Base-by-base conservation (phyloP, 1,284 basidiomycete genomes). In the Volvariella volvacea region DNA sequence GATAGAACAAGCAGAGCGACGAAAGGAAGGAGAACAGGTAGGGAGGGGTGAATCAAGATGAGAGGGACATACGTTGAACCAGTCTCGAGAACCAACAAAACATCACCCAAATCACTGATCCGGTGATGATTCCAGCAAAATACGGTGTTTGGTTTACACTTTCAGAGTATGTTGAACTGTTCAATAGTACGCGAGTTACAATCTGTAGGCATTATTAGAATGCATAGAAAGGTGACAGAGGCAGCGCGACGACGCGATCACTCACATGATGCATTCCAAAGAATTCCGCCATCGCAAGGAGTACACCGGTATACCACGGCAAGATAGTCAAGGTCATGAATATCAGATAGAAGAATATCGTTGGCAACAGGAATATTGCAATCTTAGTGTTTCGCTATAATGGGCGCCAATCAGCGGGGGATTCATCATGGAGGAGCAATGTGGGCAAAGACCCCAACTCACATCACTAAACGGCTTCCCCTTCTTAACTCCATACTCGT, bases 201-300 rank as follows among this genome's bases (percentile, higher is more conserved):
- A 91, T 76, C 84, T 89, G 49, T 16, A n/a, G n/a, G n/a, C n/a
- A n/a, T n/a, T n/a, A n/a, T n/a, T n/a, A n/a, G n/a, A n/a, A n/a
- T n/a, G n/a, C n/a, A n/a, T n/a, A n/a, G n/a, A n/a, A 31, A 31
- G n/a, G 9, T 9, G n/a, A 31, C 30, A 31, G 9, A n/a, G 30
- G 9, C 30, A 31, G n/a, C n/a, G 48, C 48, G 22, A 49, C 51
- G 28, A 28, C 12, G 31, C 10, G 25, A 21, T 33, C 4, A 70
- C 84, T 50, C 63, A 93, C 86, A 59, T 97, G 87, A 59, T 97
- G 93, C 86, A 95, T 91, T 31, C 77, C 86, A 55, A 92, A 92
- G 64, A 94, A 91, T 53, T 91, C 81, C 0, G 85, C 91, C 52
- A 86, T 69, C 0, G 88, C 85, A 39, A 96, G 76, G 14, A 92